Evolutionary conservation across 2,329 filamentous ascomycete species (phyloP).

Genomic region (Paracoccidioides lutzii): DNA sequence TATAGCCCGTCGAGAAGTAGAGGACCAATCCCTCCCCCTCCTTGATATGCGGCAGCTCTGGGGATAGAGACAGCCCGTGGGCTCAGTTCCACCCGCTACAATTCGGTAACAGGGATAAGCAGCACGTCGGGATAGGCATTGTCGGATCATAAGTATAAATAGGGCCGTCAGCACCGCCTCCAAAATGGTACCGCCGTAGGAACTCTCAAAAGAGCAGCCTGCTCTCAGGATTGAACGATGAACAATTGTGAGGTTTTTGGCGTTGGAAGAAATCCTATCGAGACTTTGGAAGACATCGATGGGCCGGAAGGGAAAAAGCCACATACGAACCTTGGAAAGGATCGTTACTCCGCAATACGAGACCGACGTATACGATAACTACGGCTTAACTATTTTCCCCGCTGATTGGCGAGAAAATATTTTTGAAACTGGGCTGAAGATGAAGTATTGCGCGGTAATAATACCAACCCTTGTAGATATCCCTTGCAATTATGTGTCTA

Average conservation of each 20-base stretch:
- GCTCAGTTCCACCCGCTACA: neutral
- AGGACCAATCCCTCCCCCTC: conserved; percentile 1
- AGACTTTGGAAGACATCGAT: neutral
- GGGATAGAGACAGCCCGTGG: neutral
- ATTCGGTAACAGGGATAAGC: neutral
- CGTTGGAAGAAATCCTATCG: neutral
- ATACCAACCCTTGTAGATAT: no score
- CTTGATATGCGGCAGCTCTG: neutral
- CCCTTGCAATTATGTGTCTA: no score
- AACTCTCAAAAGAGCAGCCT: neutral
- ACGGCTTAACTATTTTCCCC: no score
- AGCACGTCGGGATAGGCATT: conserved; percentile 1
- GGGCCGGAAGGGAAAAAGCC: neutral
- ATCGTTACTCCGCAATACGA: neutral
- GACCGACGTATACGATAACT: no score
- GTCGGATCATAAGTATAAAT: conserved; percentile 3
- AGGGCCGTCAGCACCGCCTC: neutral
- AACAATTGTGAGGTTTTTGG: neutral
- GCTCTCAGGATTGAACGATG: neutral
- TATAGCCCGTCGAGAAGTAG: neutral
- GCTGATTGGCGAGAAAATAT: neutral
- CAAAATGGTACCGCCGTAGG: neutral
- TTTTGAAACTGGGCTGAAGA: neutral
- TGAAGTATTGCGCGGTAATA: neutral
- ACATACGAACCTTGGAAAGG: neutral